Evolutionary conservation across 768 basidiomycete genomes (phyloP).

Genomic region (Lactarius trivialis): DNA sequence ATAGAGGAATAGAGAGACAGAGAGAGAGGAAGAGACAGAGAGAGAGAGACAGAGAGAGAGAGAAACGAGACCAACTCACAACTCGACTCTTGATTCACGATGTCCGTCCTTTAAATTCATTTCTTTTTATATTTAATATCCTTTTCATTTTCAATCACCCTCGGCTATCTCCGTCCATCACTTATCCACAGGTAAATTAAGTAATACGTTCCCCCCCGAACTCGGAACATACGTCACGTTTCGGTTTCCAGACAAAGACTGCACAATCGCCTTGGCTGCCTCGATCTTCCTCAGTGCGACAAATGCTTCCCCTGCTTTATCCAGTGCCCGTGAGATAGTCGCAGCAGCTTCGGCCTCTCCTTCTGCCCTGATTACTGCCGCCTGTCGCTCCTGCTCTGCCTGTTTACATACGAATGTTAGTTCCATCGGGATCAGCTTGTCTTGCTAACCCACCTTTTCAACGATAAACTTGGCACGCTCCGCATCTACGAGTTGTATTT

Average conservation of each 20-base stretch:
- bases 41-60: conserved; percentile 43
- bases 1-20: conserved; percentile 43
- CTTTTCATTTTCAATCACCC: background rate
- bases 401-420: conserved; percentile 29
- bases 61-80: conserved; percentile 25
- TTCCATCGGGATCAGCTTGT: background rate
- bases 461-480: conserved; percentile 99
- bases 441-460: conserved; percentile 65
- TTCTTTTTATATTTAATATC: background rate
- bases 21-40: conserved; percentile 37
- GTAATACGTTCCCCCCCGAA: conserved; percentile 68
- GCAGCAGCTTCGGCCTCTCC: conserved; percentile 97
- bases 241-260: conserved; percentile 67
- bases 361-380: conserved; percentile 95
- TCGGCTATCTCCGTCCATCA: conserved; percentile 28
- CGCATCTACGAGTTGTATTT: conserved; percentile 54
- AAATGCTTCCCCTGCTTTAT: conserved; percentile 94
- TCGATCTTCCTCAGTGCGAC: conserved; percentile 94
- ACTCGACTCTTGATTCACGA: conserved; percentile 6
- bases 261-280: conserved; percentile 94
- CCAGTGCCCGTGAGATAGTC: conserved; percentile 85
- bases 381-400: conserved; percentile 99
- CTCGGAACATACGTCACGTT: conserved; percentile 91
- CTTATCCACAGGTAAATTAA: conserved; percentile 68
- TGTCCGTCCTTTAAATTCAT: background rate